Evolutionary conservation across 768 basidiomycete genomes (phyloP).

Genomic region (Ephemerocybe angulata): DNA sequence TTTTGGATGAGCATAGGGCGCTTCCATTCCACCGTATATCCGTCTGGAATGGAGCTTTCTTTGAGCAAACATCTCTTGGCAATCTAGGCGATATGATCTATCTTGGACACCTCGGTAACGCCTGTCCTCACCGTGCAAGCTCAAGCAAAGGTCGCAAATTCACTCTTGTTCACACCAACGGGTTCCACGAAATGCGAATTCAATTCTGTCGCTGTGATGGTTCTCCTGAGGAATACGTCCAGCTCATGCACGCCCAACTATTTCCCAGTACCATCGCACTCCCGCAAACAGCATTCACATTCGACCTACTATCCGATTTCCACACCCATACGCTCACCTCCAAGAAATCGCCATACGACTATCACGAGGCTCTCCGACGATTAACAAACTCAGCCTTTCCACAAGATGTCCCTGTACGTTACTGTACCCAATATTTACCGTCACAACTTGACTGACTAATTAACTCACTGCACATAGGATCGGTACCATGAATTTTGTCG

Average conservation of each 20-base stretch:
- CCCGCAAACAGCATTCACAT: conserved; percentile 18
- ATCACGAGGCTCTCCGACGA: conserved; percentile 16
- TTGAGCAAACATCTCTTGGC: conserved; percentile 6
- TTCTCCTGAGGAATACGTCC: not conserved
- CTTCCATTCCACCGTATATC: conserved; percentile 17
- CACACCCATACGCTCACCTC: conserved; percentile 27
- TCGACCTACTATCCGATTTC: conserved; percentile 22
- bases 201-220: conserved; percentile 11
- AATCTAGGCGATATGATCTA: conserved; percentile 4
- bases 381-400: conserved; percentile 21
- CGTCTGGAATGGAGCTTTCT: conserved; percentile 15
- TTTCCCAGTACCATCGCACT: conserved; percentile 16
- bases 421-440: not conserved
- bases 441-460: not conserved
- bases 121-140: conserved; percentile 10
- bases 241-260: conserved; percentile 1
- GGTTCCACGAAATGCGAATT: conserved; percentile 12
- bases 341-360: conserved; percentile 31
- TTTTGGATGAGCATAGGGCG: conserved; percentile 10
- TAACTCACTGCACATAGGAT: conserved; percentile 17
- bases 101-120: conserved; percentile 16
- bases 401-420: conserved; percentile 20
- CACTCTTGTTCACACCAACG: conserved; percentile 16
- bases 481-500: conserved; percentile 19
- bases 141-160: not conserved